Base-by-base conservation (phyloP, 2,329 filamentous ascomycete species). In the Diplodia sapinea region DNA sequence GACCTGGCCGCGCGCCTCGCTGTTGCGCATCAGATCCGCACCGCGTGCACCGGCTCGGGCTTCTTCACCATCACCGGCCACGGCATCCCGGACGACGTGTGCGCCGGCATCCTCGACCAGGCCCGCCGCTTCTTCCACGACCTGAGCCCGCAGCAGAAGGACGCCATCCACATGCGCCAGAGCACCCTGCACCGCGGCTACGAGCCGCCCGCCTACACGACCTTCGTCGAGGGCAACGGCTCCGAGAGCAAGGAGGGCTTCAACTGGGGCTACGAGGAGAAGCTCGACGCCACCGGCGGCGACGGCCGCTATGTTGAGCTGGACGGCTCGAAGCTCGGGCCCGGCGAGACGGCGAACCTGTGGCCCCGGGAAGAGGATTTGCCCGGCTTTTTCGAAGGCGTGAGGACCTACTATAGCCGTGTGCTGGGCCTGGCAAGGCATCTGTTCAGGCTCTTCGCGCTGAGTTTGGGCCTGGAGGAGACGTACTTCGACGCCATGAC, bases 21-120 rank as follows among this genome's bases (percentile, higher is more conserved):
- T 20, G 72, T 82, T 1, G 81, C 81, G 2, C 66, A 70, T 3
- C 73, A 81, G 47, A 81, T 82, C 31, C 76, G 73, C 7, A 69
- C 73, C 26, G 79, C 79, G 1, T 81, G 80, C 68, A 77, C 73
- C 7, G 77, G 71, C n/a, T 77, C 75, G 4, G 79, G 79, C 8
- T 78, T 78, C 70, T 81, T 81, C 70, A 79, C 80, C 70, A 77
- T 82, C 54, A 78, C 74, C 12, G 76, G 76, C 17, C 80, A 82
- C 63, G 72, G 74, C 11, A 70, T 81, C 6, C 67, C 79, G 1
- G 62, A 71, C 7, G 20, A 68, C 2, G 73, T 74, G 2, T 72
- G 76, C 43, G 61, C 72, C 15, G 72, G 66, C 1, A 76, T 81
- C n/a, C 65, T 82, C 20, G 68, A 71, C 1, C 76, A 80, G 65